phyloP scores from a whole-genome alignment of 2,329 filamentous ascomycete genomes.

The Colletotrichum noveboracense region DNA sequence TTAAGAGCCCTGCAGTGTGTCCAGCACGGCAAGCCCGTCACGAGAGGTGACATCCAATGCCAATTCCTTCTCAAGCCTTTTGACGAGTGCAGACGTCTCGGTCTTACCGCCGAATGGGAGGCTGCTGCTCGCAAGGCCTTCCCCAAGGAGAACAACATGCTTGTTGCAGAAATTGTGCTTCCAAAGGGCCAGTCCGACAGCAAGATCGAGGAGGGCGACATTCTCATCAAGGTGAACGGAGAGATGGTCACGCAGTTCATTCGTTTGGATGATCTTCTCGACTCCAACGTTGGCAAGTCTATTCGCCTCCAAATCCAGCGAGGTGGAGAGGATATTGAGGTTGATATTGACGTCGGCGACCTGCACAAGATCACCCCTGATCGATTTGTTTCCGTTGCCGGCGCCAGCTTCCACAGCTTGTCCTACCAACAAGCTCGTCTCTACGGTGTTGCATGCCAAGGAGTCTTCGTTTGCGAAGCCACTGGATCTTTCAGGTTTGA shows the following conservation, averaged over 20 bases:
- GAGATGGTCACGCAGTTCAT: conserved; percentile 94
- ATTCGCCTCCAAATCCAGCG: conserved; percentile 85
- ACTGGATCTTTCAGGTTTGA: conserved; percentile 96
- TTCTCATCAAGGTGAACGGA: conserved; percentile 90
- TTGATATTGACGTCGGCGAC: conserved; percentile 85
- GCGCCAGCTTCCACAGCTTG: conserved; percentile 92
- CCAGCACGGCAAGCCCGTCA: conserved; percentile 74
- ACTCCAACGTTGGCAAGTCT: conserved; percentile 81
- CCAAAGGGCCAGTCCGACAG: conserved; percentile 86
- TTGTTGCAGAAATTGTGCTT: conserved; percentile 93
- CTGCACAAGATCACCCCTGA: conserved; percentile 95
- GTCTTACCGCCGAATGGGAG: conserved; percentile 86
- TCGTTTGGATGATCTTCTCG: conserved; percentile 87
- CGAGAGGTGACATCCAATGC: conserved; percentile 96
- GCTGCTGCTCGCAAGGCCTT: conserved; percentile 81
- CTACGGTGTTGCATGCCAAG: conserved; percentile 90
- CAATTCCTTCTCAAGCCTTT: conserved; percentile 98
- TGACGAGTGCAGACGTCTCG: conserved; percentile 91
- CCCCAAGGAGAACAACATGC: conserved; percentile 93
- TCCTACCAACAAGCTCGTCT: conserved; percentile 98
- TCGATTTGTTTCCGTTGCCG: conserved; percentile 92
- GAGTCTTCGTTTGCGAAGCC: conserved; percentile 94
- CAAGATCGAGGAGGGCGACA: conserved; percentile 92
- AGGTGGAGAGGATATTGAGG: conserved; percentile 84
- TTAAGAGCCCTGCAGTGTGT: conserved; percentile 87